Base-by-base conservation (phyloP, 2,329 filamentous ascomycete species). In the Pseudogymnoascus verrucosus region DNA sequence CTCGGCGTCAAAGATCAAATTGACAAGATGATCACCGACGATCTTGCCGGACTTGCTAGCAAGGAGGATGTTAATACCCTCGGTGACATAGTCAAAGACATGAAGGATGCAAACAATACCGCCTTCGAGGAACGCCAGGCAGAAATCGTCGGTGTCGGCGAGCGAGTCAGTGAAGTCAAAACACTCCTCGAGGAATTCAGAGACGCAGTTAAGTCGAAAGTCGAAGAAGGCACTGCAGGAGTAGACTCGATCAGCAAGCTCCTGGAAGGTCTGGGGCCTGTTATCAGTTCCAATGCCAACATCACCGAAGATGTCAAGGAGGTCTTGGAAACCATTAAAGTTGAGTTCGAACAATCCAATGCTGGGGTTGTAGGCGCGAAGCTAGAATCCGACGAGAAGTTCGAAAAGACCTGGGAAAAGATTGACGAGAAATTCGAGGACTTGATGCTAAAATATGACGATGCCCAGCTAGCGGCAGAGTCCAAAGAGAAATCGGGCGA, bases 321-420 rank as follows among this genome's bases (percentile, higher is more conserved):
- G 63, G 82, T 93, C 74, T 84, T 87, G 42, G 87, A 90, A 63
- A 84, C 86, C 2, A 86, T 98, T 76, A 92, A 89, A 74, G 79
- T 84, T 1, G 93, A 97, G 72, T 96, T 98, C 65, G 92, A 97
- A 70, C 89, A 93, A 67, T 88, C 90, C 10, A 89, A 91, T 69
- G 86, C 87, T 14, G 86, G 89, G n/a, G 82, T 95, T 23, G 88
- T 90, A 64, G 89, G 89, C 5, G 83, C 87, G 62, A 95, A 93
- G 76, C 80, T 91, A n/a, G 91, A 96, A 66, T 84, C 87, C 2
- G 90, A 96, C 66, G 89, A 92, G 71, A 92, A 91, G 73, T 86
- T 88, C 31, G 81, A 85, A 67, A 76, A 83, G 65, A 80, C 82
- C 0, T 81, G 82, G 19, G 82, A 85, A 7, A 86, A 85, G 73